phyloP scores from a whole-genome alignment of 768 basidiomycete genomes.

The Fistulinella prunicolor region DNA sequence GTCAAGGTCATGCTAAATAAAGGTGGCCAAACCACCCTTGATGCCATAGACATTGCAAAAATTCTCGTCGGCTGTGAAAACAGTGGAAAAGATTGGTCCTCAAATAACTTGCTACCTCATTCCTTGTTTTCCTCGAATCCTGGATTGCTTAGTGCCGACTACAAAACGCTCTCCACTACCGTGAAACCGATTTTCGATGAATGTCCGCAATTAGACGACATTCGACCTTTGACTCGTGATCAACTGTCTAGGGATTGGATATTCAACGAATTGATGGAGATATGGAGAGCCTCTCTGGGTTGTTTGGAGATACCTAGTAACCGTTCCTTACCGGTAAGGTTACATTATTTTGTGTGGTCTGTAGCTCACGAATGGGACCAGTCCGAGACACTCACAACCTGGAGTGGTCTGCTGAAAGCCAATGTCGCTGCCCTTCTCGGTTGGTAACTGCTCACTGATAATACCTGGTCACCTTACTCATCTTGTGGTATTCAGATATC shows the following conservation, averaged over 20 bases:
- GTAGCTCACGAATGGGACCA: conserved; percentile 19
- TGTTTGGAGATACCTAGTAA: conserved; percentile 46
- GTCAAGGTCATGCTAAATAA: conserved; percentile 57
- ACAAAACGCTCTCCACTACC: conserved; percentile 40
- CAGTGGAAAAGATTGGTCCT: conserved; percentile 41
- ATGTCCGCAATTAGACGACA: conserved; percentile 49
- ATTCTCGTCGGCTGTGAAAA: conserved; percentile 37
- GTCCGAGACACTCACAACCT: conserved; percentile 50
- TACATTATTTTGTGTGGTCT: neutral
- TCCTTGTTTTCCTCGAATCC: conserved; percentile 56
- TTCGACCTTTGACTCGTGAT: conserved; percentile 54
- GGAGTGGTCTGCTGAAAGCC: conserved; percentile 54
- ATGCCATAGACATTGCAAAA: conserved; percentile 52
- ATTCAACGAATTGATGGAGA: conserved; percentile 47
- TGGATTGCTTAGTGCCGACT: conserved; percentile 55
- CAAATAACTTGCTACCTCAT: conserved; percentile 46
- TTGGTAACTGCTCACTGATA: conserved; percentile 38
- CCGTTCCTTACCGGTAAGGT: conserved; percentile 49
- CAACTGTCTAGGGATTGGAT: conserved; percentile 55
- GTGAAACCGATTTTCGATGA: conserved; percentile 55
- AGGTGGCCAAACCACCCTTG: conserved; percentile 48
- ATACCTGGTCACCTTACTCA: conserved; percentile 1
- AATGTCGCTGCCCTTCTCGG: conserved; percentile 49
- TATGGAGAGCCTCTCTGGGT: conserved; percentile 51
- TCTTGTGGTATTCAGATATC: conserved; percentile 33